Evolutionary conservation across 805 yeast species (phyloP), one percentile per base, ranked within the genome.

Genomic region (Starmerella cellae): DNA sequence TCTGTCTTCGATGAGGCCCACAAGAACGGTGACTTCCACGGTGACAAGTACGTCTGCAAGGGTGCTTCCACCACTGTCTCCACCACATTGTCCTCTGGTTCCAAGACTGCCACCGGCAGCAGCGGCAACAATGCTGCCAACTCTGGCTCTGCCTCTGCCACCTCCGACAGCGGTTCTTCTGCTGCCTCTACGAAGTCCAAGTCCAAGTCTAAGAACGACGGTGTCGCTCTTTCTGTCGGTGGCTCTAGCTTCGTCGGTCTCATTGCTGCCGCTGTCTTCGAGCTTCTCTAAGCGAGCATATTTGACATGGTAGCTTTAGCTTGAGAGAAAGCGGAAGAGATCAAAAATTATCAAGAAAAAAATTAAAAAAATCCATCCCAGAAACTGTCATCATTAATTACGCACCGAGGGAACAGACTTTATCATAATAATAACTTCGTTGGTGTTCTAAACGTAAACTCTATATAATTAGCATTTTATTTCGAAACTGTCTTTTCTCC

Each of bases 11-110:
- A 80, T 63, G 57, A 64, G 42, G 73, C 83, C 61, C 77, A 82
- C 73, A 64, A 68, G 59, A 70, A 72, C 56, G 93, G 94, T 66
- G 82, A 73, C 62, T 77, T 91, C 65, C 84, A 78, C 69, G 98
- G 98, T 75, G 84, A 83, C 70, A 69, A 75, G 56, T 87, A 75
- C 70, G 59, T 54, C 35, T 62, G 66, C 61, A 54, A 59, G 60
- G 66, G 62, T 40, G 50, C 47, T 35, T 44, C 56, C 23, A 48
- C 55, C 43, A 55, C 61, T 19, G 44, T 49, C 37, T 54, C 58
- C 32, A 44, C 43, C 41, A 42, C 47, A 14, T 42, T 51, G 29
- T 28, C 43, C 20, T 42, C 49, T 31, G 34, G 48, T 35, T 17
- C 49, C 35, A 34, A 42, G 39, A 29, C 40, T 31, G 43, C 55